Evolutionary conservation across 2,329 filamentous ascomycete genomes (phyloP).

Genomic region (Metarhizium robertsii): DNA sequence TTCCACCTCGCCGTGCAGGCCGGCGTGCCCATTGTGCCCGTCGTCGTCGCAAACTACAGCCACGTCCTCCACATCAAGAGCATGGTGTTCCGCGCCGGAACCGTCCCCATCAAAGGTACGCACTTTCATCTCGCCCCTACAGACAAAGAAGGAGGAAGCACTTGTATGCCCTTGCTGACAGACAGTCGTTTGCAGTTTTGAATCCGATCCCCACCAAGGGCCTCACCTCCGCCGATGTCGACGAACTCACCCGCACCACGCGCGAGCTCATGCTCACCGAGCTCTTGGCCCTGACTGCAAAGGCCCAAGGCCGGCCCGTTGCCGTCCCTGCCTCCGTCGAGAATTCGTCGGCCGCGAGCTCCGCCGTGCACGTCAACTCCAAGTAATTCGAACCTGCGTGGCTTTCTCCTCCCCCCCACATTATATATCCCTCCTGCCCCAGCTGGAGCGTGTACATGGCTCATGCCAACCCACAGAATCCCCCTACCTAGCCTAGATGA

Average conservation of each 20-base stretch:
- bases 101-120: constrained; percentile 66
- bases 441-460: neutral
- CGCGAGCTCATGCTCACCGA: constrained; percentile 69
- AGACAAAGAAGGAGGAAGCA: too few species aligned
- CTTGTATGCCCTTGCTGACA: neutral
- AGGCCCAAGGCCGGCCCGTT: constrained; percentile 33
- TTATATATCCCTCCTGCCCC: neutral
- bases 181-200: constrained; percentile 45
- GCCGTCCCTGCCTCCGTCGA: constrained; percentile 17
- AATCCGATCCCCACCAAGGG: constrained; percentile 70
- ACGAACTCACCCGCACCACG: constrained; percentile 58
- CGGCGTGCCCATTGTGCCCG: constrained; percentile 82
- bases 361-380: constrained; percentile 17
- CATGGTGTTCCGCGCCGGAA: constrained; percentile 56
- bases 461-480: neutral
- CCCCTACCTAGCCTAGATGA: neutral
- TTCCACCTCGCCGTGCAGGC: constrained; percentile 95
- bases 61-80: constrained; percentile 58
- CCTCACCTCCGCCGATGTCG: constrained; percentile 67
- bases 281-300: constrained; percentile 43
- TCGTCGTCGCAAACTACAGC: constrained; percentile 73
- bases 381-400: constrained; percentile 2
- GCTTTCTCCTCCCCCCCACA: too few species aligned
- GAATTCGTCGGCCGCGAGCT: constrained; percentile 17
- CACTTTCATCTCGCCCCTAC: neutral